phyloP scores from a whole-genome alignment of 345 rosid genomes.

The Eutrema heterophyllum region DNA sequence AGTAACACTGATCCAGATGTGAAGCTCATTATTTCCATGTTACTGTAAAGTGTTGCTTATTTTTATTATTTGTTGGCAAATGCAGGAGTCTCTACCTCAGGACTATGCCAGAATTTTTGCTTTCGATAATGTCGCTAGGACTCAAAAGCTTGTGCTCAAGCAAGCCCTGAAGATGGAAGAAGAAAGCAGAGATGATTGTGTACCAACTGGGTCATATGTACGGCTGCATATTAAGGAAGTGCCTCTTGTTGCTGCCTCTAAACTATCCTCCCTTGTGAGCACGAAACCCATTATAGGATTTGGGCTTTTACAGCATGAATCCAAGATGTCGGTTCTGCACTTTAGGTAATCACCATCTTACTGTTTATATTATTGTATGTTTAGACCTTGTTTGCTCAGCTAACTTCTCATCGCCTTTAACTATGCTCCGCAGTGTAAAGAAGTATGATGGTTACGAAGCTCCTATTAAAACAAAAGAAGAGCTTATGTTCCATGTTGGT shows the following conservation, averaged over 20 bases:
- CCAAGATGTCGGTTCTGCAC: slow-evolving; percentile 97
- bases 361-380: slow-evolving; percentile 1
- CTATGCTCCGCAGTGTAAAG: slow-evolving; percentile 51
- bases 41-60: neutral
- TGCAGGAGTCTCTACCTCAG: slow-evolving; percentile 88
- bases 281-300: slow-evolving; percentile 51
- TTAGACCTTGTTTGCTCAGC: neutral
- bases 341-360: slow-evolving; percentile 53
- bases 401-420: slow-evolving; percentile 8
- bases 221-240: slow-evolving; percentile 78
- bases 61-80: slow-evolving; percentile 15
- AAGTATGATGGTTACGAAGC: slow-evolving; percentile 67
- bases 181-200: slow-evolving; percentile 50
- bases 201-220: slow-evolving; percentile 53
- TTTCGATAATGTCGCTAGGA: slow-evolving; percentile 78
- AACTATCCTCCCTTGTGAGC: slow-evolving; percentile 40
- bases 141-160: slow-evolving; percentile 75
- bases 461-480: slow-evolving; percentile 91
- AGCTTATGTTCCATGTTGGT: slow-evolving; percentile 85
- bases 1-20: slow-evolving; percentile 13
- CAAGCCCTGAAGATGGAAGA: slow-evolving; percentile 54
- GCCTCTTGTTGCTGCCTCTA: slow-evolving; percentile 52
- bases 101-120: slow-evolving; percentile 92
- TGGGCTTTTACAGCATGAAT: slow-evolving; percentile 94
- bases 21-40: neutral